phyloP scores from a whole-genome alignment of 1,284 basidiomycete species.

The Sanghuangporus baumii region DNA sequence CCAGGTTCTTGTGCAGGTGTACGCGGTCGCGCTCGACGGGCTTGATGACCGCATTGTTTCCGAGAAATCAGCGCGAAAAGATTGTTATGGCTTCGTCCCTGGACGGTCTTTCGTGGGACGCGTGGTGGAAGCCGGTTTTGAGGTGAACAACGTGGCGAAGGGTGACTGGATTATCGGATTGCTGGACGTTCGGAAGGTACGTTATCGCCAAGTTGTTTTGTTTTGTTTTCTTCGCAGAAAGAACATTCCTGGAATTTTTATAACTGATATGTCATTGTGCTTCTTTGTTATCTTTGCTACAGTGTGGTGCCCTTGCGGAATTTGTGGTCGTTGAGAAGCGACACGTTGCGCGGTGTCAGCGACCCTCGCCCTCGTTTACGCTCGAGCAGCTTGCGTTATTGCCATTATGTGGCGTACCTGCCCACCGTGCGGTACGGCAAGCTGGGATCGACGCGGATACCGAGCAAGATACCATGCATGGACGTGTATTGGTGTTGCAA shows the following conservation, averaged over 20 bases:
- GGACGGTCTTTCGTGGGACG: constrained; percentile 81
- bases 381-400: constrained; percentile 78
- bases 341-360: constrained; percentile 66
- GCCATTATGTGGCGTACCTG: constrained; percentile 69
- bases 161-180: constrained; percentile 84
- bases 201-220: constrained; percentile 23
- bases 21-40: constrained; percentile 75
- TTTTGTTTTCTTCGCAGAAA: background rate
- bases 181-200: constrained; percentile 70
- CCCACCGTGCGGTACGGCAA: constrained; percentile 72
- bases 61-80: constrained; percentile 30
- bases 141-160: constrained; percentile 58
- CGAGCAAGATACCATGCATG: constrained; percentile 14
- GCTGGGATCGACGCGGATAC: constrained; percentile 25
- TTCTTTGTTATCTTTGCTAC: constrained; percentile 7
- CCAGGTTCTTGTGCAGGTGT: constrained; percentile 78
- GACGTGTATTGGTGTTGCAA: constrained; percentile 58
- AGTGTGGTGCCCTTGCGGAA: constrained; percentile 81
- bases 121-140: constrained; percentile 73
- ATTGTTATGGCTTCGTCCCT: constrained; percentile 67
- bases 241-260: background rate
- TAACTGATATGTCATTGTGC: background rate
- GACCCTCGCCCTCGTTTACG: constrained; percentile 39
- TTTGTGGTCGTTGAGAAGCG: constrained; percentile 78
- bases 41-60: constrained; percentile 62